phyloP scores from a whole-genome alignment of 176 grass and related monocot species.

The Pharus latifolius region DNA sequence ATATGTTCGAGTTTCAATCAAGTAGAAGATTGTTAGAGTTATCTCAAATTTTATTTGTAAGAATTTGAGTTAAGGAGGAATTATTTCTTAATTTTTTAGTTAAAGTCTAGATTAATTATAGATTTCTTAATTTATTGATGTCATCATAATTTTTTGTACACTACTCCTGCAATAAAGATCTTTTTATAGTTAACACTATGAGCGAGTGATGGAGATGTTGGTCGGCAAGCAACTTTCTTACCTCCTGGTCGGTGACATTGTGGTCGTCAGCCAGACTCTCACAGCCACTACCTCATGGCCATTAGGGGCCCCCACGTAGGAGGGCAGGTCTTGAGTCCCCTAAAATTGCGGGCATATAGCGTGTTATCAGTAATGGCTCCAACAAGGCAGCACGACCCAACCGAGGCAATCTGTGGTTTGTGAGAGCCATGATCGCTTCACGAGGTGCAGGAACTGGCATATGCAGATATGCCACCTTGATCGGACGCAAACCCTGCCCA shows the following conservation, averaged over 20 bases:
- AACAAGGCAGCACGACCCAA: constrained; percentile 26
- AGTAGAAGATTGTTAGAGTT: too few relatives aligned
- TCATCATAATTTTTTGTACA: too few relatives aligned
- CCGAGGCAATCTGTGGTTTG: constrained; percentile 3
- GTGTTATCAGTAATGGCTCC: constrained; percentile 6
- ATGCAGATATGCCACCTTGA: constrained; percentile 8
- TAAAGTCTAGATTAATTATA: too few relatives aligned
- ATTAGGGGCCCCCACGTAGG: neutral
- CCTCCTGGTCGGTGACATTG: constrained; percentile 19
- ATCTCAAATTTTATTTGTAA: too few relatives aligned
- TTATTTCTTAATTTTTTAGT: too few relatives aligned
- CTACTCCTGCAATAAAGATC: too few relatives aligned
- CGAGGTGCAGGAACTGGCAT: constrained; percentile 10
- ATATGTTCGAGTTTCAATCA: too few relatives aligned
- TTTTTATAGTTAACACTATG: too few relatives aligned
- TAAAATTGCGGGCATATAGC: constrained; percentile 19
- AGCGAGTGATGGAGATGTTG: constrained; percentile 19
- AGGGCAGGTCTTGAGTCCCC: constrained; percentile 27
- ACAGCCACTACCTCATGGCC: neutral
- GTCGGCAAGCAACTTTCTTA: constrained; percentile 12
- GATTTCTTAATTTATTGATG: too few relatives aligned
- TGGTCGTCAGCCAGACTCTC: constrained; percentile 18
- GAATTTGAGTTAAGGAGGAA: too few relatives aligned
- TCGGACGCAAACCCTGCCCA: neutral
- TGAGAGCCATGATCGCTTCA: constrained; percentile 6